phyloP scores from a whole-genome alignment of 2,329 filamentous ascomycete genomes.

The Colletotrichum salicis region DNA sequence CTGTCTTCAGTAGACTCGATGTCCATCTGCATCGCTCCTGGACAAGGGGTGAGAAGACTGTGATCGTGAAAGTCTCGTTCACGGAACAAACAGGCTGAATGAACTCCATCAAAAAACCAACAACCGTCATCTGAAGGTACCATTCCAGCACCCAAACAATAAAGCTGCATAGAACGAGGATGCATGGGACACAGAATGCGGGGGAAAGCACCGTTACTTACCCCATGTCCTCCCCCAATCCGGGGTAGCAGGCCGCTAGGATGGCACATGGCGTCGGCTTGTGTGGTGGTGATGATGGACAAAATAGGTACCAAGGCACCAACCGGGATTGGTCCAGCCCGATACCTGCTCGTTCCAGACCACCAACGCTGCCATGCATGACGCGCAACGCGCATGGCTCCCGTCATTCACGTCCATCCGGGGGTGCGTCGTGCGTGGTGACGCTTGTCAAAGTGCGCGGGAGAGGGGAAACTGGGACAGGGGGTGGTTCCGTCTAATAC shows the following conservation, averaged over 20 bases:
- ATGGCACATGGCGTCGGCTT: not conserved
- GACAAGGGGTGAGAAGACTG: not conserved
- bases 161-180: not conserved
- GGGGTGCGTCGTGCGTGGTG: not conserved
- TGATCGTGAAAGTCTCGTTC: not conserved
- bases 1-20: not conserved
- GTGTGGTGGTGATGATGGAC: not conserved
- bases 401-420: not conserved
- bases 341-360: not conserved
- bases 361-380: not conserved
- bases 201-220: not conserved
- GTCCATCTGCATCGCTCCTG: not conserved
- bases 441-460: slow-evolving; percentile 28
- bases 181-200: not conserved
- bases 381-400: not conserved
- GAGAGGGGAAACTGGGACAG: slow-evolving; percentile 15
- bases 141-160: not conserved
- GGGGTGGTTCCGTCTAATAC: not conserved
- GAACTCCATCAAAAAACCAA: not conserved
- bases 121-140: not conserved
- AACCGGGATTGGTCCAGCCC: not conserved
- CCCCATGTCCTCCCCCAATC: not conserved
- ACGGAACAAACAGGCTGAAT: not conserved
- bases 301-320: not conserved
- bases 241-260: not conserved